These are phyloP conservation scores for Begonia peltatifolia DNA, from an alignment of 306 rosid genomes.

Conservation along the genomic window DNA sequence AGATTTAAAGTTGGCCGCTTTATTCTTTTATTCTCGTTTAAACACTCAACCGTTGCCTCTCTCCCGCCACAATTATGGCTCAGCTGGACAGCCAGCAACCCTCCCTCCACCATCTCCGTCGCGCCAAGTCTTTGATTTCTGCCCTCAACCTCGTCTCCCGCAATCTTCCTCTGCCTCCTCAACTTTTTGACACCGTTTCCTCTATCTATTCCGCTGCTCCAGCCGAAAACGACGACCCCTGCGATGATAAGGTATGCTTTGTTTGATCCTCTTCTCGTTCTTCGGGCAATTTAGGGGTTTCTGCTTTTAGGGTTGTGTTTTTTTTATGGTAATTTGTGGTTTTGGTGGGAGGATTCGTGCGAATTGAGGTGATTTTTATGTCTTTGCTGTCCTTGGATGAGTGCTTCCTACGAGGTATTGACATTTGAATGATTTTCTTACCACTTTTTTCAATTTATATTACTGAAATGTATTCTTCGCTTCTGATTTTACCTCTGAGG, in stretches of 20 bases:
- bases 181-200: conserved; percentile 60
- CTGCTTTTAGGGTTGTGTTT: conserved; percentile 9
- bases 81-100: conserved; percentile 39
- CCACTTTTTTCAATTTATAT: too few relatives aligned
- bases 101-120: conserved; percentile 21
- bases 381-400: neutral
- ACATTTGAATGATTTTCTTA: too few relatives aligned
- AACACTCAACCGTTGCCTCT: conserved; percentile 20
- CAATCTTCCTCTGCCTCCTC: conserved; percentile 77
- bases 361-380: conserved; percentile 1
- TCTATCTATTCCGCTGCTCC: conserved; percentile 29
- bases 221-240: neutral
- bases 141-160: conserved; percentile 91
- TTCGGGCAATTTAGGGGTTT: conserved; percentile 3
- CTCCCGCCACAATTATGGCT: conserved; percentile 84
- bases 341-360: conserved; percentile 5
- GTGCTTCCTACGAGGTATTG: too few relatives aligned
- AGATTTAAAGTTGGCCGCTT: conserved; percentile 6
- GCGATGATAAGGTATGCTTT: conserved; percentile 16
- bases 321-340: conserved; percentile 12
- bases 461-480: too few relatives aligned
- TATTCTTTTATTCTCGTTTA: conserved; percentile 28
- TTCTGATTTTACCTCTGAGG: too few relatives aligned
- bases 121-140: conserved; percentile 60
- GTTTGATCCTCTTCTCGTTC: neutral